Conservation (phyloP, 768 basidiomycete species). For the Thelephora aurantiotincta region DNA sequence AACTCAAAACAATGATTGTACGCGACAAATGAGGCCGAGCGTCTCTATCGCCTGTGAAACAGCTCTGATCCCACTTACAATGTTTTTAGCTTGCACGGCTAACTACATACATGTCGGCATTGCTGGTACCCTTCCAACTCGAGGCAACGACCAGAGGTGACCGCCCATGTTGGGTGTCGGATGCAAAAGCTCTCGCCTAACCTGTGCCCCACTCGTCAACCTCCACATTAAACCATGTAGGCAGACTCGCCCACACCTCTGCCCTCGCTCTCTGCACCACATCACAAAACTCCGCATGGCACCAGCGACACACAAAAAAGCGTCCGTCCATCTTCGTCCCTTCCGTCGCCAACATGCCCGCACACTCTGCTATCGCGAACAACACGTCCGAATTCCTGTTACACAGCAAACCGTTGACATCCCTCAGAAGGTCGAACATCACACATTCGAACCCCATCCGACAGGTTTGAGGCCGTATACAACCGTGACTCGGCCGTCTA, state of each 20-base stretch:
- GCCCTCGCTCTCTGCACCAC: constrained; percentile 44
- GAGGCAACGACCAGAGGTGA: too few relatives aligned
- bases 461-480: constrained; percentile 40
- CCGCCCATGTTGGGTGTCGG: too few relatives aligned
- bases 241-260: constrained; percentile 52
- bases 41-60: too few relatives aligned
- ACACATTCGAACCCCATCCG: constrained; percentile 62
- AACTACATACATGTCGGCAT: too few relatives aligned
- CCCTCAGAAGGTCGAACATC: constrained; percentile 61
- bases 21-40: too few relatives aligned
- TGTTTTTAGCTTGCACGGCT: too few relatives aligned
- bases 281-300: constrained; percentile 45
- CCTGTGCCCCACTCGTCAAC: constrained; percentile 21
- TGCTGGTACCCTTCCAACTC: too few relatives aligned
- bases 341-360: constrained; percentile 49
- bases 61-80: too few relatives aligned
- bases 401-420: constrained; percentile 53
- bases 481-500: constrained; percentile 28
- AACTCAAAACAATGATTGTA: too few relatives aligned
- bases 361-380: constrained; percentile 53
- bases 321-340: constrained; percentile 27
- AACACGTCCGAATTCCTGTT: constrained; percentile 58
- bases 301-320: constrained; percentile 51
- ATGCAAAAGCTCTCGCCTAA: too few relatives aligned
- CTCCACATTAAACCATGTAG: constrained; percentile 51